Base-by-base conservation (phyloP, 257 asterid species). In the Capsicum pubescens region DNA sequence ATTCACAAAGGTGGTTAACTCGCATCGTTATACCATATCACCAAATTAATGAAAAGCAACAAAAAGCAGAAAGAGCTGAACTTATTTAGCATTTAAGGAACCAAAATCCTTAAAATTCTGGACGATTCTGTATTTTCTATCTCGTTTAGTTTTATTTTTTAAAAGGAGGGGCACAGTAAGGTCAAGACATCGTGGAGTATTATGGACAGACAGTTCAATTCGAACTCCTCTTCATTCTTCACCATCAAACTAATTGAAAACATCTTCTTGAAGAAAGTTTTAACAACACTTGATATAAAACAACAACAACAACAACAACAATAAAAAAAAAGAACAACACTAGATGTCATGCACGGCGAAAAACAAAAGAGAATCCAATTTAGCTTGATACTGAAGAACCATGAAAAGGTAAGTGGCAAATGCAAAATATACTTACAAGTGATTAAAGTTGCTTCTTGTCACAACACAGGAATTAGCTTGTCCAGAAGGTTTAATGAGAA, bases 381-480 rank as follows among this genome's bases (percentile, higher is more conserved):
- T 36, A 57, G 21, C 19, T 60, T 48, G 17, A 48, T 68, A 8
- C 46, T 59, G 15, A 68, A 85, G 5, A 21, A 57, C 50, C 11
- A 15, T 46, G 81, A 82, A 61, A 54, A 14, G 58, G 54, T 12
- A 57, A 81, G 52, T 9, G 39, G 21, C 50, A 39, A 55, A 19
- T 64, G 57, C 32, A 60, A 79, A 85, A 54, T 72, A 54, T 64
- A 15, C 91, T 89, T 84, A 89, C 91, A 89, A 85, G 86, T 95
- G 90, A 52, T 84, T 93, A 88, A 95, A 91, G 91, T 95, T 94
- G 91, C 98, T 94, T 86, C 83, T 87, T 80, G 97, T 87, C 87
- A 94, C 90, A 81, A 90, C 83, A 81, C 83, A 66, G 46, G 93
- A 89, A 55, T 90, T 91, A 89, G 93, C 87, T 84, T 90, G 88